These are phyloP conservation scores for Metschnikowia vanudenii DNA, from an alignment of 805 yeast species.

Conservation along the genomic window DNA sequence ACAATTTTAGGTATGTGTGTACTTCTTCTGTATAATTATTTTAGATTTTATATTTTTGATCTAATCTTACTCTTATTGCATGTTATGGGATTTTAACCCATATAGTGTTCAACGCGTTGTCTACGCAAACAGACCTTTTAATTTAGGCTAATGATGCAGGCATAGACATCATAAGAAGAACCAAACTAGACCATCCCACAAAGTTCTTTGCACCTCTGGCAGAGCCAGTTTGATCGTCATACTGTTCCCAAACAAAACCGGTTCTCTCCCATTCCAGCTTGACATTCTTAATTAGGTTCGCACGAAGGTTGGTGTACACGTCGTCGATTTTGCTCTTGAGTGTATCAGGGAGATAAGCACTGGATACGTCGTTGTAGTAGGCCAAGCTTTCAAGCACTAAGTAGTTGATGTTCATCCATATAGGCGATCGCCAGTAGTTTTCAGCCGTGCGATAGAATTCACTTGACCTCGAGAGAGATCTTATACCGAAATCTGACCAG, in stretches of 20 bases:
- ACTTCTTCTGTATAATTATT: background rate
- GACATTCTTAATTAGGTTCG: constrained; percentile 66
- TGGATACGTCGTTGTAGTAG: constrained; percentile 46
- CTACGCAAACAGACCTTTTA: background rate
- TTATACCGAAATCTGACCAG: constrained; percentile 76
- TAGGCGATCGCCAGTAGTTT: constrained; percentile 93
- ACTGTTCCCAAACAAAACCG: constrained; percentile 90
- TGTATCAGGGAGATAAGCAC: constrained; percentile 26
- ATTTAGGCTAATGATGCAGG: constrained; percentile 39
- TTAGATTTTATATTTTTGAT: background rate
- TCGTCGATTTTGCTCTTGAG: constrained; percentile 39
- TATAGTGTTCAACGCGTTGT: background rate
- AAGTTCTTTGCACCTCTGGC: constrained; percentile 86
- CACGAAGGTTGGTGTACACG: constrained; percentile 55
- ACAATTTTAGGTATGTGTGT: too few relatives aligned
- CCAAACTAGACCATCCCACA: constrained; percentile 90
- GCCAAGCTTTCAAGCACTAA: constrained; percentile 68
- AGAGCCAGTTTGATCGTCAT: constrained; percentile 70
- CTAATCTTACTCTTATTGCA: background rate
- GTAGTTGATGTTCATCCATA: constrained; percentile 92
- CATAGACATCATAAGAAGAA: constrained; percentile 79
- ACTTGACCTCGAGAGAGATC: constrained; percentile 74
- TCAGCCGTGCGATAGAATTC: constrained; percentile 71
- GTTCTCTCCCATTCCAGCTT: constrained; percentile 67
- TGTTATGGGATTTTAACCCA: background rate